Evolutionary conservation across 441 rosid genomes (phyloP), one percentile per base, ranked within the genome.

Genomic region (Brassica balearica): DNA sequence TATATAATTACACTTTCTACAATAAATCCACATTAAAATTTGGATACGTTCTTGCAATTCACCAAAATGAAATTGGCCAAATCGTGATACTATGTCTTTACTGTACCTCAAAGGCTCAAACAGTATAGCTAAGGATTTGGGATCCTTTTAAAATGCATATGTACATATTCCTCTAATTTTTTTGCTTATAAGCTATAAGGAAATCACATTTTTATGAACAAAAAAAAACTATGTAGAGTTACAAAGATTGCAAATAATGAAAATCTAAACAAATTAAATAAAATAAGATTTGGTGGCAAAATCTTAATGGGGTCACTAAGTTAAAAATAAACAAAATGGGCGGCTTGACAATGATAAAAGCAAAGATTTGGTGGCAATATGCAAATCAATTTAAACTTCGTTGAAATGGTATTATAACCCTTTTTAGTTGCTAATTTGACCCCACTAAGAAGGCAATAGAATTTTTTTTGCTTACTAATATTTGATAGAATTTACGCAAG

Each of bases 291-390:
- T 55, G 23, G 23, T 17, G 60, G 3, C 60, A 55, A 55, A 55
- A 55, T 55, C 60, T 2, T 56, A 63, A 10, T 36, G 5, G 41
- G 73, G 73, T 3, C 34, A 59, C 11, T 12, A 43, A 61, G 29
- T 34, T 15, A 14, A 15, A 5, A 32, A 5, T 15, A 77, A 63
- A 36, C 60, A 64, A 71, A 53, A 70, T 36, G 3, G 0, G 71
- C 76, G 60, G 80, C 60, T 25, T 70, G 59, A 70, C 58, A 77
- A 53, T 34, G 58, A 53, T 63, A 51, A 77, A 59, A 77, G 58
- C 71, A 17, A 77, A 34, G 14, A 2, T 70, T 55, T 77, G 34
- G 76, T 77, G 60, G 71, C 66, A 1, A 77, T 70, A 70, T 53
- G 59, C 11, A 64, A 55, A 65, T 38, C 58, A 5, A 53, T 20